Percentiles rank a stretch among this genome's conserved stretches.
Evolutionary conservation across 2,329 filamentous ascomycete genomes (phyloP).

Genomic region (Cladophialophora yegresii): DNA sequence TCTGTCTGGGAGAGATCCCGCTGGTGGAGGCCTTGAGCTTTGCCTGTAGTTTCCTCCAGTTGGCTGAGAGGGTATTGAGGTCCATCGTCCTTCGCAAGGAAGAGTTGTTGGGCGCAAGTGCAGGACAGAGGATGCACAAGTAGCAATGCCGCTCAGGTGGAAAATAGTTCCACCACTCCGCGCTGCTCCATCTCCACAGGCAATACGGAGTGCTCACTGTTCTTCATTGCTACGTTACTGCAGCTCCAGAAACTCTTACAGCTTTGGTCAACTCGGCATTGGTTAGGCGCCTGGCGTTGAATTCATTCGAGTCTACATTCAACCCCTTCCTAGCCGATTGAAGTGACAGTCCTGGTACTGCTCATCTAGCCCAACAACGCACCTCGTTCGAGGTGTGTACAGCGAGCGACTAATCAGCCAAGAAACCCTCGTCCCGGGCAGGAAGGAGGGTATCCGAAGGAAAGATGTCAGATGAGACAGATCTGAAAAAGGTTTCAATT

Average conservation of each 20-base stretch:
- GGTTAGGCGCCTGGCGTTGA: slow-evolving; percentile 5
- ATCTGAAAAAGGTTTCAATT: slow-evolving; percentile 16
- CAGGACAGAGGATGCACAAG: not conserved
- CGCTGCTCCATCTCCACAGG: not conserved
- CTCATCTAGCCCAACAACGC: not conserved
- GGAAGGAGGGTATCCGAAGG: not conserved
- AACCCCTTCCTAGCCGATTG: not conserved
- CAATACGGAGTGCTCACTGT: not conserved
- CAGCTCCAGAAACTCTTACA: not conserved
- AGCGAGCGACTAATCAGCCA: not conserved
- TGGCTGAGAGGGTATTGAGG: slow-evolving; percentile 49
- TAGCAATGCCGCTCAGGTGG: not conserved
- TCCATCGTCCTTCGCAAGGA: slow-evolving; percentile 41
- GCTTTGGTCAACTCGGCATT: not conserved
- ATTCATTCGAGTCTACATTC: not conserved
- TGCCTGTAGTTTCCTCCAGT: slow-evolving; percentile 55
- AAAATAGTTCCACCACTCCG: not conserved
- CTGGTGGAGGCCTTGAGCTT: slow-evolving; percentile 44
- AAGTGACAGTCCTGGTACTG: not conserved
- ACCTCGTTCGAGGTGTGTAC: not conserved
- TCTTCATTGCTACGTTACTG: not conserved
- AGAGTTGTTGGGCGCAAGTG: not conserved
- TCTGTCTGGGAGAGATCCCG: slow-evolving; percentile 33
- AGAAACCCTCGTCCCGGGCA: not conserved
- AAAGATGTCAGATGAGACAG: slow-evolving; percentile 4